phyloP scores from a whole-genome alignment of 805 yeast genomes.

The Starmerella kuoi region DNA sequence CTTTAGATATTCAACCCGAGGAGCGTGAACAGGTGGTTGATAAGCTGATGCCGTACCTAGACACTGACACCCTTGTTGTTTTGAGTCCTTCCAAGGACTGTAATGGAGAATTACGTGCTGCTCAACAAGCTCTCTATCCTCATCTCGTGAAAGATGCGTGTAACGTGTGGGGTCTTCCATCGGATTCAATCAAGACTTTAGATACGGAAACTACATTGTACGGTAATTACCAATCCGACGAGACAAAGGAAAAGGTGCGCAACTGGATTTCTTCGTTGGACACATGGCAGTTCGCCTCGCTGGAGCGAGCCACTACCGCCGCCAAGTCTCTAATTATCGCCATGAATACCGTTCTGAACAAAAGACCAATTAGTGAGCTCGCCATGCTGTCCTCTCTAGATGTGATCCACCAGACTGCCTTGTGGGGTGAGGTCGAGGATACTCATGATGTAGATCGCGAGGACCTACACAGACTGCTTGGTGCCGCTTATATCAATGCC shows the following conservation, averaged over 20 bases:
- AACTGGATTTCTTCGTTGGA: conserved; percentile 54
- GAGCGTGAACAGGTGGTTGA: conserved; percentile 49
- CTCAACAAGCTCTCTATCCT: conserved; percentile 65
- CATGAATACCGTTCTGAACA: conserved; percentile 41
- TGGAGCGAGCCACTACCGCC: conserved; percentile 78
- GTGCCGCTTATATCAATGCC: conserved; percentile 52
- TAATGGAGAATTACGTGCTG: conserved; percentile 65
- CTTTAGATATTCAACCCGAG: conserved; percentile 55
- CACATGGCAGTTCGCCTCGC: conserved; percentile 69
- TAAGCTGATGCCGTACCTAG: conserved; percentile 66
- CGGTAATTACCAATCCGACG: conserved; percentile 61
- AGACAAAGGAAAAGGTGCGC: conserved; percentile 48
- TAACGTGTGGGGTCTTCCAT: conserved; percentile 34
- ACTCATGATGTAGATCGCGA: conserved; percentile 96
- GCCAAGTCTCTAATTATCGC: conserved; percentile 84
- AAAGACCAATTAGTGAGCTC: conserved; percentile 48
- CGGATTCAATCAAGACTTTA: conserved; percentile 36
- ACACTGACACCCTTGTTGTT: conserved; percentile 85
- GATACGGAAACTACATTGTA: conserved; percentile 76
- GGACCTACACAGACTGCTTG: conserved; percentile 70
- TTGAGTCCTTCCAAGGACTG: conserved; percentile 72
- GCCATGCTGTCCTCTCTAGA: conserved; percentile 72
- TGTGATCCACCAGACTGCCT: conserved; percentile 66
- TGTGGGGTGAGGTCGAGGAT: conserved; percentile 98
- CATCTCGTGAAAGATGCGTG: conserved; percentile 66